Evolutionary conservation across 108 stramenopile species (phyloP).

Genomic region (Chaetoceros muelleri): DNA sequence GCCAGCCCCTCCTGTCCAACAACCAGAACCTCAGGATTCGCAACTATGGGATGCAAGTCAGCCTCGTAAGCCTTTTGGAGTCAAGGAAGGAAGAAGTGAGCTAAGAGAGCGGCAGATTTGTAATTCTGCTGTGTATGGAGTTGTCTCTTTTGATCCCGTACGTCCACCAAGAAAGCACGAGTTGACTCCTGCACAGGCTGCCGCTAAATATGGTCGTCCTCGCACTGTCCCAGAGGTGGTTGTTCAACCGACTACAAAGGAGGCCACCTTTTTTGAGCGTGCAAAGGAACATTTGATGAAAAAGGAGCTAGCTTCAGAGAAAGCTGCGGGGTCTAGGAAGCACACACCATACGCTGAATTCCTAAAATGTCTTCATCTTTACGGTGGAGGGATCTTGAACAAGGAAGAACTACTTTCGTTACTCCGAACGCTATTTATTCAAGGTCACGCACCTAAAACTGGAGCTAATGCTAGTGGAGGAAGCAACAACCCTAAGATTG

Average conservation of each 20-base stretch:
- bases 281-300: conserved; percentile 57
- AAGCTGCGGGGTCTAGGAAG: conserved; percentile 42
- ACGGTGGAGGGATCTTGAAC: conserved; percentile 72
- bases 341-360: conserved; percentile 86
- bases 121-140: conserved; percentile 52
- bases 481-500: conserved; percentile 34
- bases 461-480: conserved; percentile 44
- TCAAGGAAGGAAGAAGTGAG: conserved; percentile 52
- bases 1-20: conserved; percentile 2
- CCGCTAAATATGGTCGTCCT: conserved; percentile 52
- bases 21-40: conserved; percentile 9
- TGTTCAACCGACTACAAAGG: conserved; percentile 46
- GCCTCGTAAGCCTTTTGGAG: conserved; percentile 65
- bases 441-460: conserved; percentile 77
- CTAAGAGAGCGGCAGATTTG: conserved; percentile 65
- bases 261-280: conserved; percentile 64
- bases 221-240: conserved; percentile 42
- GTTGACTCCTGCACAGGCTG: conserved; percentile 47
- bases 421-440: conserved; percentile 72
- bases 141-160: conserved; percentile 61
- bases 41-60: conserved; percentile 13
- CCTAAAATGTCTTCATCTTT: conserved; percentile 83
- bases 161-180: conserved; percentile 61
- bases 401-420: conserved; percentile 85
- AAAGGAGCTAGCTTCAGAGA: conserved; percentile 68